phyloP scores from a whole-genome alignment of 2,329 filamentous ascomycete genomes.

The Alternaria gansuensis region DNA sequence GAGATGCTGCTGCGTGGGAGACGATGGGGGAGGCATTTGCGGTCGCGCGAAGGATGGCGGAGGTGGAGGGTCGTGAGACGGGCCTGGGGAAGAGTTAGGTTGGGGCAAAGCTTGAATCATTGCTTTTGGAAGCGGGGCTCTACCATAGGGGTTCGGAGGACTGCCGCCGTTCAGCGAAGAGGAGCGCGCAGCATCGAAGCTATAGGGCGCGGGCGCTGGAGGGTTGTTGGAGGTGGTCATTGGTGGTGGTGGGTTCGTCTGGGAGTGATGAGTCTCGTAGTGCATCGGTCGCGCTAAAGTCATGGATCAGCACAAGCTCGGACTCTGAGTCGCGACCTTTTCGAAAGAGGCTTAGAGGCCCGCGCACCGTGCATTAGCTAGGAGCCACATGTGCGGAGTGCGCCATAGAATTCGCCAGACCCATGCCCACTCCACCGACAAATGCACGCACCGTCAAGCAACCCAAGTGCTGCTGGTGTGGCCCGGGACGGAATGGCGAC shows the following conservation, averaged over 20 bases:
- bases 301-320: constrained; percentile 30
- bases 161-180: constrained; percentile 55
- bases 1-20: constrained; percentile 55
- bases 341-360: constrained; percentile 25
- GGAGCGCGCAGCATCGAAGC: constrained; percentile 56
- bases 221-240: constrained; percentile 46
- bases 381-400: constrained; percentile 42
- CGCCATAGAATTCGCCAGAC: constrained; percentile 32
- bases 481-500: constrained; percentile 12
- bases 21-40: constrained; percentile 62
- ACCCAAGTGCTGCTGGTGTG: constrained; percentile 9
- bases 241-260: constrained; percentile 45
- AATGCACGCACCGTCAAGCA: constrained; percentile 19
- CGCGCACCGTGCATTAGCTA: constrained; percentile 37
- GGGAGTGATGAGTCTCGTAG: constrained; percentile 41
- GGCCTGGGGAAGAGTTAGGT: constrained; percentile 45
- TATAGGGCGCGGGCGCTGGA: constrained; percentile 51
- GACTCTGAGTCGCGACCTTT: constrained; percentile 24
- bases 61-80: constrained; percentile 52
- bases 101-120: constrained; percentile 26
- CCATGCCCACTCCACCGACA: constrained; percentile 21
- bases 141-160: constrained; percentile 49
- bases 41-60: constrained; percentile 55
- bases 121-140: constrained; percentile 27
- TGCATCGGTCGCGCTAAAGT: constrained; percentile 41